Evolutionary conservation across 2,329 filamentous ascomycete genomes (phyloP), one percentile per base, ranked within the genome.

Genomic region (Diaporthe citrichinensis): DNA sequence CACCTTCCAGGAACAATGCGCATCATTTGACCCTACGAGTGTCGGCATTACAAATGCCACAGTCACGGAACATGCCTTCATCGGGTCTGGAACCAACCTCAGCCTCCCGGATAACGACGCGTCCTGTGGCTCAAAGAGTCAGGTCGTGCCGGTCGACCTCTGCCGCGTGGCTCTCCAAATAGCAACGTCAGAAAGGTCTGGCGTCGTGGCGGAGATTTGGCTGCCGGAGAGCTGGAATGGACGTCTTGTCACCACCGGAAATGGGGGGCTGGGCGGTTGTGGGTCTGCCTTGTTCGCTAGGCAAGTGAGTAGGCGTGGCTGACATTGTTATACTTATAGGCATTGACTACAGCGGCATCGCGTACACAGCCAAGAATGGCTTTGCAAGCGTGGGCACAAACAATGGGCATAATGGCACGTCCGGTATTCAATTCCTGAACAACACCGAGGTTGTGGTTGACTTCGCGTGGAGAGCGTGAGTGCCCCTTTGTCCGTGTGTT

Each of bases 311-410:
- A 8, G 23, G n/a, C 2, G n/a, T 25, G 17, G 28, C 31, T 65
- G 2, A 68, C 31, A 9, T 46, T 39, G 34, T 39, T 12, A 53
- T 28, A 2, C 4, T 5, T n/a, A 6, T 12, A 81, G 80, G 79
- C 77, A 86, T 89, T 61, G 82, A 86, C 76, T 88, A 88, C 74
- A 82, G 84, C 62, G 86, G 88, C 72, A 79, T 90, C 23, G 86
- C 84, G 1, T 89, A 89, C 76, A 83, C 84, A 1, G 80, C 83
- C 9, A 79, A 81, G 3, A 78, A 85, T 17, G 87, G 87, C 0
- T 89, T 89, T 77, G 86, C 87, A 1, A 82, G 85, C 1, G 84
- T 89, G 34, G 87, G 87, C 2, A 86, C 87, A 9, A 89, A 89
- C 78, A 88, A 87, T 44, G 88, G 88, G 34, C 88, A 89, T 75